Percentiles rank a stretch among this genome's conserved stretches.
Evolutionary conservation across 2,329 filamentous ascomycete species (phyloP).

Genomic region (Claviceps arundinis): DNA sequence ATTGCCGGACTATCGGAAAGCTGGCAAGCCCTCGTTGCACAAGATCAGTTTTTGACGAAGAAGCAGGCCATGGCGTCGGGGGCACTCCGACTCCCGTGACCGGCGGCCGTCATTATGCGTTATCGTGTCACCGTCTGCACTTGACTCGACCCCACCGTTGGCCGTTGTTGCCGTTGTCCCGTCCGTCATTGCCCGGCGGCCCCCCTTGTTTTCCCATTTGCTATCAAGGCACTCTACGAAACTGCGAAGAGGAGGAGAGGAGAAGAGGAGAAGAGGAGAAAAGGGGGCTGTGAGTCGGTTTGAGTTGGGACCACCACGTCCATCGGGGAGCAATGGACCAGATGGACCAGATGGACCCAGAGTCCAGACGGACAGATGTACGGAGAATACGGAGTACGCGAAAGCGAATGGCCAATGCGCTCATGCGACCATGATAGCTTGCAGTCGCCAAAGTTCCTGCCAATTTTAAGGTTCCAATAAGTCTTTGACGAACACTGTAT

Average conservation of each 20-base stretch:
- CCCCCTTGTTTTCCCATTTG: not conserved
- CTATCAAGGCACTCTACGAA: not conserved
- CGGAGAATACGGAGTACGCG: too few relatives aligned
- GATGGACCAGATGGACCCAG: too few relatives aligned
- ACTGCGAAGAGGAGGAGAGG: not conserved
- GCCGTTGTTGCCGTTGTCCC: not conserved
- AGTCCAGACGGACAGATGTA: too few relatives aligned
- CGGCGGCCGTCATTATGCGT: not conserved
- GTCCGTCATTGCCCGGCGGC: not conserved
- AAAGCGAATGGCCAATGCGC: too few relatives aligned
- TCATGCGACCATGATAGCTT: too few relatives aligned
- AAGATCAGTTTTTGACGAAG: not conserved
- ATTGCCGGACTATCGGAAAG: not conserved
- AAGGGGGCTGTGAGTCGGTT: not conserved
- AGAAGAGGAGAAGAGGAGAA: too few relatives aligned
- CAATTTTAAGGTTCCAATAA: too few relatives aligned
- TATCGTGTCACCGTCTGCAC: not conserved
- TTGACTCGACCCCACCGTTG: not conserved
- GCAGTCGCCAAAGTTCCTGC: too few relatives aligned
- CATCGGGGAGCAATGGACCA: not conserved
- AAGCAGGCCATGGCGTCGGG: not conserved
- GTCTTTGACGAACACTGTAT: too few relatives aligned
- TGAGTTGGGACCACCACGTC: not conserved
- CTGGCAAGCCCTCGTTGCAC: conserved; percentile 1
- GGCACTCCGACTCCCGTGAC: not conserved